Percentiles rank a stretch among this genome's conserved stretches.
phyloP scores from a whole-genome alignment of 2,329 filamentous ascomycete species.

The Davidsoniella virescens region DNA sequence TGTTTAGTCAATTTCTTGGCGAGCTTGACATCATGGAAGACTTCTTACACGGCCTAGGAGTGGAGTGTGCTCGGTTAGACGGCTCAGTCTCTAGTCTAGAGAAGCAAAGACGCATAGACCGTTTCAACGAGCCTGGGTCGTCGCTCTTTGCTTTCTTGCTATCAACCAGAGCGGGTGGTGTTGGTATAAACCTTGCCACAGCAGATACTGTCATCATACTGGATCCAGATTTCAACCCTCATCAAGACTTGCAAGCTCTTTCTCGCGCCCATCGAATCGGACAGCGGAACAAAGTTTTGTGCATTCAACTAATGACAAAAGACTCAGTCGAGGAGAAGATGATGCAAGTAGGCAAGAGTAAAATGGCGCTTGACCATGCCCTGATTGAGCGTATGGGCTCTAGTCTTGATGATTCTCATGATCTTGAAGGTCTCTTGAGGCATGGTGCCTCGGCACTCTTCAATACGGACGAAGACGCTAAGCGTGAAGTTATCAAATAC shows the following conservation, averaged over 20 bases:
- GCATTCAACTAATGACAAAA: slow-evolving; percentile 86
- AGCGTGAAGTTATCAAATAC: slow-evolving; percentile 61
- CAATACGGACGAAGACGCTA: slow-evolving; percentile 42
- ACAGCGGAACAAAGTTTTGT: slow-evolving; percentile 87
- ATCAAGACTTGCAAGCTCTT: slow-evolving; percentile 91
- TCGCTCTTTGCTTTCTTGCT: slow-evolving; percentile 77
- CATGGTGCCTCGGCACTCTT: slow-evolving; percentile 82
- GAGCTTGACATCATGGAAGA: slow-evolving; percentile 87
- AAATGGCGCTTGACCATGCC: slow-evolving; percentile 89
- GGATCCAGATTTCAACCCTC: slow-evolving; percentile 93
- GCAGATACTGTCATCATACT: slow-evolving; percentile 97
- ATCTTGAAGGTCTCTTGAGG: slow-evolving; percentile 74
- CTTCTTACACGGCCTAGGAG: slow-evolving; percentile 61
- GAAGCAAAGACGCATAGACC: slow-evolving; percentile 89
- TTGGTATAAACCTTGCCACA: slow-evolving; percentile 92
- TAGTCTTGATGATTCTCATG: slow-evolving; percentile 61
- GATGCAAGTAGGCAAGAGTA: slow-evolving; percentile 85
- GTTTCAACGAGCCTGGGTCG: slow-evolving; percentile 76
- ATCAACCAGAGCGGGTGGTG: slow-evolving; percentile 85
- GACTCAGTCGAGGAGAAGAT: slow-evolving; percentile 88
- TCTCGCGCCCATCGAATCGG: slow-evolving; percentile 92
- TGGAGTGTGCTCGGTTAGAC: slow-evolving; percentile 67
- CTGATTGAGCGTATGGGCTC: slow-evolving; percentile 83
- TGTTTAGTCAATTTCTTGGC: slow-evolving; percentile 89
- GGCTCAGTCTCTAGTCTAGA: slow-evolving; percentile 66